Percentiles rank a stretch among this genome's conserved stretches.
Evolutionary conservation across 2,329 filamentous ascomycete genomes (phyloP).

Genomic region (Chaetomium strumarium): DNA sequence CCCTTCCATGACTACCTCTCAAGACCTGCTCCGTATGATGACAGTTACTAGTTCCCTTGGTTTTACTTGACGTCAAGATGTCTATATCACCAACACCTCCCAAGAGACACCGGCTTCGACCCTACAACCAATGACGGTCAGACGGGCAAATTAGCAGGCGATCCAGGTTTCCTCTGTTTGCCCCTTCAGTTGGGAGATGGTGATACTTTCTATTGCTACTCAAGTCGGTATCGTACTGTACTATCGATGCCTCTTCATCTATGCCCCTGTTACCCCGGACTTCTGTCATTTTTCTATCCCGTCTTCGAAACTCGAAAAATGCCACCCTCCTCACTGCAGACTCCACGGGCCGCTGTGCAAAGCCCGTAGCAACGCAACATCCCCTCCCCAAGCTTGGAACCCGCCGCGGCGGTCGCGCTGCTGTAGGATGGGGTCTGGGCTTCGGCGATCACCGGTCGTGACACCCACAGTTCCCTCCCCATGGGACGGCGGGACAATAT

Average conservation of each 20-base stretch:
- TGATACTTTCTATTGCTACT: conserved; percentile 12
- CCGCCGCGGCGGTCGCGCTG: neutral
- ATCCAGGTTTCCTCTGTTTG: too few relatives aligned
- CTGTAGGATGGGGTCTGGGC: neutral
- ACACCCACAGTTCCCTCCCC: neutral
- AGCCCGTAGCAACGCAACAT: conserved; percentile 17
- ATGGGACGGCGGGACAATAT: too few relatives aligned
- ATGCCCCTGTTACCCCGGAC: neutral
- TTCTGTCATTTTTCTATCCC: neutral
- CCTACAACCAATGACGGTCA: too few relatives aligned
- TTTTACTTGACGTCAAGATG: too few relatives aligned
- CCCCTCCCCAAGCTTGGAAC: conserved; percentile 12
- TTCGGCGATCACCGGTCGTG: neutral
- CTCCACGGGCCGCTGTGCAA: conserved; percentile 23
- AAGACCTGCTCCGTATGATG: too few relatives aligned
- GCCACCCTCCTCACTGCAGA: conserved; percentile 9
- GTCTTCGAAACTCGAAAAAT: too few relatives aligned
- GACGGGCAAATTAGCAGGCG: too few relatives aligned
- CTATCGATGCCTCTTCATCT: conserved; percentile 2
- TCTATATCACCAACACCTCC: too few relatives aligned
- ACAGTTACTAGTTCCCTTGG: too few relatives aligned
- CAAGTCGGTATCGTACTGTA: neutral
- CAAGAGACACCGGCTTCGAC: too few relatives aligned
- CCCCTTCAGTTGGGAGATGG: too few relatives aligned
- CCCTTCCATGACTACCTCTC: too few relatives aligned